Conservation (phyloP, 1,139 yeast species). For the Blastobotrys illinoisensis region DNA sequence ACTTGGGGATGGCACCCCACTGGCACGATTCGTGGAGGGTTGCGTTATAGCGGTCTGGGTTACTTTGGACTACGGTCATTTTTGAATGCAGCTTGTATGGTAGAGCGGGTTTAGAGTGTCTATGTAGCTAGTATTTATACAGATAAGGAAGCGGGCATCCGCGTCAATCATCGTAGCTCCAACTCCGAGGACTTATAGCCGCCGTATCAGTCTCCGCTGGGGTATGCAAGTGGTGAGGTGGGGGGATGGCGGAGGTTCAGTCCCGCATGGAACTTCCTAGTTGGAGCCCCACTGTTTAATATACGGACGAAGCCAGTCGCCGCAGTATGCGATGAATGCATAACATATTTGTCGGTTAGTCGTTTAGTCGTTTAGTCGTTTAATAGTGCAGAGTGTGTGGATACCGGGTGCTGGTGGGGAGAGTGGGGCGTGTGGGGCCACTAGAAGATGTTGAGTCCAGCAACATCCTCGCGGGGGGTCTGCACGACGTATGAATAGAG, state of each 20-base stretch:
- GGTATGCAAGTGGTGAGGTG: neutral
- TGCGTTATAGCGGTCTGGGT: neutral
- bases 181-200: neutral
- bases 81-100: neutral
- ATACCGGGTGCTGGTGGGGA: neutral
- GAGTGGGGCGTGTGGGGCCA: neutral
- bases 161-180: neutral
- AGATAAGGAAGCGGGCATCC: neutral
- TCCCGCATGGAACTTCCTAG: neutral
- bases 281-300: neutral
- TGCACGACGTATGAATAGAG: slow-evolving; percentile 1
- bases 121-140: neutral
- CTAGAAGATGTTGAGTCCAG: slow-evolving; percentile 4
- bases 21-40: slow-evolving; percentile 59
- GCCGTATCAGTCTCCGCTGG: neutral
- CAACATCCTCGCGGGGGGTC: slow-evolving; percentile 1
- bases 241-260: neutral
- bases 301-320: neutral
- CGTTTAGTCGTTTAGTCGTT: neutral
- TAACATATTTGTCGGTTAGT: neutral
- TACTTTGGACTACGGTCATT: neutral
- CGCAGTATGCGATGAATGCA: neutral
- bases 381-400: too few relatives aligned
- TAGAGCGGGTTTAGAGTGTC: neutral
- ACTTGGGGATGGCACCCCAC: slow-evolving; percentile 59